Conservation (phyloP, 2,329 filamentous ascomycete species). For the Penicillium rolfsii region DNA sequence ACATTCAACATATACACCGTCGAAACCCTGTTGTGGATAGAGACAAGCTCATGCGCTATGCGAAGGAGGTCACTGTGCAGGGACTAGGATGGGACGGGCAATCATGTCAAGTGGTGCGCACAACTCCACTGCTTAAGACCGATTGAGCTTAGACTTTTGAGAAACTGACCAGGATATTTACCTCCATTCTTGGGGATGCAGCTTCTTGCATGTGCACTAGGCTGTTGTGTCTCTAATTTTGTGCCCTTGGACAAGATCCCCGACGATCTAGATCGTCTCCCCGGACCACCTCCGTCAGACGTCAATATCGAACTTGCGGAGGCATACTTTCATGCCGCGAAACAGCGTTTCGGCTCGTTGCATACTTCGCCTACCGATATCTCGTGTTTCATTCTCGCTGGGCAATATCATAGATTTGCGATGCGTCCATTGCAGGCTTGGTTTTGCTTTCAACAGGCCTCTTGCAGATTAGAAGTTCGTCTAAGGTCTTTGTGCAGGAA, state of each 20-base stretch:
- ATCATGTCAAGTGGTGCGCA: slow-evolving; percentile 33
- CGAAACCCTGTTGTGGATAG: slow-evolving; percentile 27
- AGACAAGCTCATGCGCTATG: slow-evolving; percentile 26
- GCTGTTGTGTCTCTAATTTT: slow-evolving; percentile 25
- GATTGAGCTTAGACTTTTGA: background rate
- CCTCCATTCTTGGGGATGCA: slow-evolving; percentile 11
- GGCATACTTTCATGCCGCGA: slow-evolving; percentile 30
- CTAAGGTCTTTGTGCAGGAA: slow-evolving; percentile 28
- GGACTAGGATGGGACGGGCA: slow-evolving; percentile 30
- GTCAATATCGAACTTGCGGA: slow-evolving; percentile 28
- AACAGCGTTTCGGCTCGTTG: slow-evolving; percentile 29
- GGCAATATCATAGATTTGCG: slow-evolving; percentile 27
- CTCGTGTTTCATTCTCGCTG: slow-evolving; percentile 30
- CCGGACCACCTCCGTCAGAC: slow-evolving; percentile 21
- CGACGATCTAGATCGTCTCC: slow-evolving; percentile 24
- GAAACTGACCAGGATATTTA: background rate
- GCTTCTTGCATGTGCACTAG: slow-evolving; percentile 30
- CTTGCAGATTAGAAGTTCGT: slow-evolving; percentile 30
- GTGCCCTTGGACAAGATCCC: slow-evolving; percentile 20
- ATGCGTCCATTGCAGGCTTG: slow-evolving; percentile 29
- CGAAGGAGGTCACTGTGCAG: slow-evolving; percentile 28
- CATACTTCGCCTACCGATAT: slow-evolving; percentile 30
- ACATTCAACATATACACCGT: slow-evolving; percentile 23
- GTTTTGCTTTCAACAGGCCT: slow-evolving; percentile 33
- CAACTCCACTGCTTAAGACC: background rate